Percentiles rank a stretch among this genome's conserved stretches.
Conservation (phyloP, 192 early-diverging fungal genomes). For the Coemansia sp. region DNA sequence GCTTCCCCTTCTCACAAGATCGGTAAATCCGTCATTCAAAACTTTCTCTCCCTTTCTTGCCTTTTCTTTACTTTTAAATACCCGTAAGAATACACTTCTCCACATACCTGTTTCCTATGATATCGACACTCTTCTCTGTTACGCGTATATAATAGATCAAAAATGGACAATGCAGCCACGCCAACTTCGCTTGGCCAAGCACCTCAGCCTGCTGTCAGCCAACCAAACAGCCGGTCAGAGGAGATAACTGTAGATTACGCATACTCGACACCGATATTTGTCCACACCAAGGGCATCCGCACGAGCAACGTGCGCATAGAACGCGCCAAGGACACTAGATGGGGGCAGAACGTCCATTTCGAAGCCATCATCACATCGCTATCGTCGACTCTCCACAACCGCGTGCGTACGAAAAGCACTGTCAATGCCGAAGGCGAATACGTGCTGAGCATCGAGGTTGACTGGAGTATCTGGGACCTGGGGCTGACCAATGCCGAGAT, state of each 20-base stretch:
- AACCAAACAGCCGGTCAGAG: slow-evolving; percentile 28
- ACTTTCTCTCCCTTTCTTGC: background rate
- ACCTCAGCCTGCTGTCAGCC: slow-evolving; percentile 15
- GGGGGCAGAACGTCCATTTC: slow-evolving; percentile 25
- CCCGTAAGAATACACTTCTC: background rate
- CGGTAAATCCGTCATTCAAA: background rate
- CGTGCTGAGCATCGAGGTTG: slow-evolving; percentile 27
- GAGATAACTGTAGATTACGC: slow-evolving; percentile 28
- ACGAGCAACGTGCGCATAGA: slow-evolving; percentile 42
- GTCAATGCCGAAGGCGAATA: slow-evolving; percentile 23
- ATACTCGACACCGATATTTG: slow-evolving; percentile 21
- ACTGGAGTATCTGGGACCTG: slow-evolving; percentile 50
- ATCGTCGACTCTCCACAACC: slow-evolving; percentile 38
- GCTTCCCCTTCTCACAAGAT: background rate
- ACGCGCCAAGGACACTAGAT: slow-evolving; percentile 17
- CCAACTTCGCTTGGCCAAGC: background rate
- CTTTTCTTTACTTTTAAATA: background rate
- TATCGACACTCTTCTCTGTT: background rate
- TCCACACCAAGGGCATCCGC: slow-evolving; percentile 32
- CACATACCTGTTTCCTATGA: background rate
- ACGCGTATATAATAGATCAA: background rate
- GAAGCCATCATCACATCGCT: slow-evolving; percentile 26
- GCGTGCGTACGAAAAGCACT: slow-evolving; percentile 24
- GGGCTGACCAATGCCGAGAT: slow-evolving; percentile 48
- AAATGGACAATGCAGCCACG: background rate